Base-by-base conservation (phyloP, 768 basidiomycete genomes). In the Naganishia vaughanmartiniae region DNA sequence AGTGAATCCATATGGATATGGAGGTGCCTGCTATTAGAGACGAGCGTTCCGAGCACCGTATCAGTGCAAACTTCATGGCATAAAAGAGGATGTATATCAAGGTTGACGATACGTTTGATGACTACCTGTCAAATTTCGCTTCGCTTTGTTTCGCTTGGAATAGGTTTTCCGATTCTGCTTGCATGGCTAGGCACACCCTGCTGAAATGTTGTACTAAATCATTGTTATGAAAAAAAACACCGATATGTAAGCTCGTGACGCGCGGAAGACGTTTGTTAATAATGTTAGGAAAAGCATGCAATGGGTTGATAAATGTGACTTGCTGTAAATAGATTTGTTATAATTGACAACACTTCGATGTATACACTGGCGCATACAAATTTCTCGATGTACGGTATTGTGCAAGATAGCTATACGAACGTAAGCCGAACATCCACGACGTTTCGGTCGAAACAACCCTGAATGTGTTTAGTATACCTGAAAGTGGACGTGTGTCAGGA, bases 1-100 rank as follows among this genome's bases (percentile, higher is more conserved):
- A 63, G 60, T 63, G 42, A 63, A 63, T 63, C 60, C 60, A 45
- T 63, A 63, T 30, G 60, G 60, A 24, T 63, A 63, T 17, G 60
- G 60, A 2, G 60, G 60, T 26, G 60, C 60, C 39, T 63, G 60
- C 26, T 63, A 63, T 30, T 63, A 36, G 24, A 42, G 10, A 42
- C 12, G 34, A 42, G 42, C 42, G 2, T 2, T 42, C 42, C 42
- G 10, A 42, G 42, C 42, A 15, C 42, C 42, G 42, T 2, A 9
- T 15, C 14, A 36, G 12, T 36, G 36, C n/a, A n/a, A n/a, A n/a
- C 17, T 42, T 15, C 10, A 36, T 5, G 36, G 12, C 15, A 7
- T 15, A 42, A 15, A 42, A 42, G 42, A 42, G 42, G 42, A 42
- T 2, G 7, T 15, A 11, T 2, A 42, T 42, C 15, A 42, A 7